These are phyloP conservation scores for Candida xyloterini DNA, from an alignment of 805 yeast genomes.

Conservation along the genomic window DNA sequence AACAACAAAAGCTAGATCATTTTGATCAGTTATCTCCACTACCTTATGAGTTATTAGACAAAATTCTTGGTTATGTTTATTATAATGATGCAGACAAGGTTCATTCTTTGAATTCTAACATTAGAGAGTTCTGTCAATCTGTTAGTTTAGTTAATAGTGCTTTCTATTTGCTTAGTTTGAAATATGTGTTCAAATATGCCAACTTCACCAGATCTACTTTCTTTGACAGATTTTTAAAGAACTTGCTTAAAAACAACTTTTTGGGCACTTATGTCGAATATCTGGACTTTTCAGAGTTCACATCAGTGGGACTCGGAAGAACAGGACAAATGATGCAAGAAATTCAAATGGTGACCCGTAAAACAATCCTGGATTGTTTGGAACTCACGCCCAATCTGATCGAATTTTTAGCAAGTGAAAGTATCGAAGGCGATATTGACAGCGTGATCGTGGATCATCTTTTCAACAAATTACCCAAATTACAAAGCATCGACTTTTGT, in stretches of 20 bases:
- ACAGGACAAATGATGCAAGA: conserved; percentile 87
- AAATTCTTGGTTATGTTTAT: conserved; percentile 31
- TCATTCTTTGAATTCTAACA: conserved; percentile 29
- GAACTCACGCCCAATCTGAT: conserved; percentile 60
- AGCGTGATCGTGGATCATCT: conserved; percentile 50
- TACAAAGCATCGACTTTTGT: conserved; percentile 80
- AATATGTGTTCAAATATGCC: conserved; percentile 63
- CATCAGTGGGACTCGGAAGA: conserved; percentile 85
- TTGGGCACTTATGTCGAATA: conserved; percentile 65
- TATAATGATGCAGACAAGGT: conserved; percentile 28
- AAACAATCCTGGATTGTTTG: conserved; percentile 65
- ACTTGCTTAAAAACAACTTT: conserved; percentile 44
- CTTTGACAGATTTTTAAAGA: conserved; percentile 65
- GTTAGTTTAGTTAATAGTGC: conserved; percentile 48
- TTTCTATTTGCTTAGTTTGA: conserved; percentile 54
- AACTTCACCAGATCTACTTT: conserved; percentile 77
- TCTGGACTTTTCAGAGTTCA: conserved; percentile 84
- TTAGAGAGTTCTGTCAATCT: conserved; percentile 27
- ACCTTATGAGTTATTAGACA: conserved; percentile 33
- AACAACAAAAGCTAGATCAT: conserved; percentile 16
- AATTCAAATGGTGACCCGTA: conserved; percentile 83
- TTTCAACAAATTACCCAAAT: conserved; percentile 50
- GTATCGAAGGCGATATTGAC: conserved; percentile 80
- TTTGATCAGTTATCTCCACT: conserved; percentile 23
- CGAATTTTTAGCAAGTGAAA: conserved; percentile 82